Evolutionary conservation across 2,329 filamentous ascomycete genomes (phyloP).

Genomic region (Penicillium sp.): DNA sequence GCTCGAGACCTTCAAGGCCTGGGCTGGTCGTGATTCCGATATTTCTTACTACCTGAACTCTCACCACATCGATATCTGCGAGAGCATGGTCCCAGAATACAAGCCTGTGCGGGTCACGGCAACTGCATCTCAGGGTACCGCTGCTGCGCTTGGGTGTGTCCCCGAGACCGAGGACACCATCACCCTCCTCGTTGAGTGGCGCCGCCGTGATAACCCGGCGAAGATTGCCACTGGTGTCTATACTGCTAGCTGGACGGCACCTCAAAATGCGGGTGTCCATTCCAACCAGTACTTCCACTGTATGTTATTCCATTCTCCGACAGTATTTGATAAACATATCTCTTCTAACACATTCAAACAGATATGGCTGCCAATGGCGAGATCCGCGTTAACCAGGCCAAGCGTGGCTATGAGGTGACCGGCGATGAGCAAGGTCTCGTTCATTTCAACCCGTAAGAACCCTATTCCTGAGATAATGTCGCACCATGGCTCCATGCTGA

Average conservation of each 20-base stretch:
- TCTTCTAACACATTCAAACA: constrained; percentile 16
- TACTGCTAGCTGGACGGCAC: constrained; percentile 92
- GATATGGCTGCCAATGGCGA: constrained; percentile 79
- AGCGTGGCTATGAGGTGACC: constrained; percentile 92
- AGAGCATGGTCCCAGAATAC: constrained; percentile 85
- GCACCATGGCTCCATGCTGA: neutral
- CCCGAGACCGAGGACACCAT: constrained; percentile 89
- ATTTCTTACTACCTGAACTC: constrained; percentile 96
- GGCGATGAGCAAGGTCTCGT: constrained; percentile 69
- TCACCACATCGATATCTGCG: constrained; percentile 89
- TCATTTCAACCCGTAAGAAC: constrained; percentile 78
- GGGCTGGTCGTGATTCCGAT: constrained; percentile 87
- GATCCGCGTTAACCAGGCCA: constrained; percentile 86
- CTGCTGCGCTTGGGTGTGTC: constrained; percentile 73
- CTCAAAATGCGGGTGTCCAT: constrained; percentile 89
- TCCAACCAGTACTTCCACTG: constrained; percentile 96
- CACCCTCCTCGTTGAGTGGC: constrained; percentile 85
- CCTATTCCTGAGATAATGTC: neutral
- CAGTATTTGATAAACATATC: neutral
- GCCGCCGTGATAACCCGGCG: constrained; percentile 63
- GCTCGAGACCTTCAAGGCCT: constrained; percentile 90
- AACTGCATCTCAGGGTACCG: constrained; percentile 75
- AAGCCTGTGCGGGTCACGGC: constrained; percentile 76
- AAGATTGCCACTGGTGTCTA: constrained; percentile 85
- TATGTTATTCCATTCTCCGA: constrained; percentile 22